Base-by-base conservation (phyloP, 2,329 filamentous ascomycete genomes). In the Alternaria solani region DNA sequence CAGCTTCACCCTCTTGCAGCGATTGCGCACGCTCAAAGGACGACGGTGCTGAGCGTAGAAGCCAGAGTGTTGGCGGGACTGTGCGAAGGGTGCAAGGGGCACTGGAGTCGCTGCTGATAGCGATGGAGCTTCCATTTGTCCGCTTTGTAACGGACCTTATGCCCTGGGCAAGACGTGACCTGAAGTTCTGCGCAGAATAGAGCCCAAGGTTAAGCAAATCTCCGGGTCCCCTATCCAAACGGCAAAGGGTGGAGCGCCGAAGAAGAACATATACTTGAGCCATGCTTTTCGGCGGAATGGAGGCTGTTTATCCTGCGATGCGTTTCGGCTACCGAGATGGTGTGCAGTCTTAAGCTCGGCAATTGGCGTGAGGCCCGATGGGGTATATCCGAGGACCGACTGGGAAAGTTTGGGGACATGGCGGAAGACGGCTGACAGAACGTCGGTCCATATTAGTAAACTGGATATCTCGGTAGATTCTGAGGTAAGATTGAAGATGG, bases 121-220 rank as follows among this genome's bases (percentile, higher is more conserved):
- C 61, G 68, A 69, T 69, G 64, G 44, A 49, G 62, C 62, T 69
- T 78, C 75, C 75, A 77, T 78, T 69, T 77, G 75, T 67, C 75
- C 75, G 75, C 69, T 73, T 73, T 70, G 67, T 70, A 57, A 70
- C 66, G 71, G 70, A 65, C 64, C 62, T 66, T 62, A 63, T 66
- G 63, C 55, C 65, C 59, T 63, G 65, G 68, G 66, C 51, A 69
- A 74, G 64, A 73, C 68, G 74, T 76, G 74, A 74, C 75, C 65
- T 69, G 67, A 67, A 70, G 70, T 78, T 74, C 75, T 68, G 75
- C 75, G 75, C 62, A 78, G 64, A 76, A 75, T 75, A 65, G 72
- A 75, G 73, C 68, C 74, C 72, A 74, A 72, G 64, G 61, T 69
- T 55, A 9, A 39, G 38, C 34, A 38, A 52, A 42, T 47, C 44